Conservation (phyloP, 352 stramenopile genomes). For the Phytophthora sp. region DNA sequence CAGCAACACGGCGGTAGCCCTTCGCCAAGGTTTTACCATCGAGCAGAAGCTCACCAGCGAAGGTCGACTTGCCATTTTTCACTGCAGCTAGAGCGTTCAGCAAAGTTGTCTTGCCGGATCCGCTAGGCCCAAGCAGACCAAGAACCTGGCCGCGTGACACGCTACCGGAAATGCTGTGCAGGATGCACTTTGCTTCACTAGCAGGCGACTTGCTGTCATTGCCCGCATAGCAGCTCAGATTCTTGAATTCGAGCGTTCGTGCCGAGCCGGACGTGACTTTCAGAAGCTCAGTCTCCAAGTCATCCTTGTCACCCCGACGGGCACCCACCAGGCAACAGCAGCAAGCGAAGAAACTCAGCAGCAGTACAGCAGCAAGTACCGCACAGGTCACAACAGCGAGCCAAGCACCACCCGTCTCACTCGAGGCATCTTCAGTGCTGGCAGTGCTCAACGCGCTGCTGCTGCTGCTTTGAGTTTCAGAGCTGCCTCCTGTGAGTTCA, state of each 20-base stretch:
- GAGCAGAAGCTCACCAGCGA: constrained; percentile 65
- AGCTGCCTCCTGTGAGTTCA: constrained; percentile 32
- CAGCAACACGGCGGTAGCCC: constrained; percentile 75
- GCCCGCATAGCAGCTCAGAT: constrained; percentile 58
- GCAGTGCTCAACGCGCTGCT: constrained; percentile 21
- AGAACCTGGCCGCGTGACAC: constrained; percentile 68
- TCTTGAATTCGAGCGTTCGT: constrained; percentile 58
- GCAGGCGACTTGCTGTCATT: neutral
- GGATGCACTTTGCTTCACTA: constrained; percentile 44
- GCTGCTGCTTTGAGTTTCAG: neutral
- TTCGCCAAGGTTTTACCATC: constrained; percentile 61
- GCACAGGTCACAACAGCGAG: constrained; percentile 24
- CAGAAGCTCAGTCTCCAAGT: constrained; percentile 49
- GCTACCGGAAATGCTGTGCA: constrained; percentile 65
- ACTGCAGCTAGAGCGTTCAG: constrained; percentile 79
- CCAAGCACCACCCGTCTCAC: neutral
- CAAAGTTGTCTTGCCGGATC: constrained; percentile 86
- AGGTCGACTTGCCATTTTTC: constrained; percentile 61
- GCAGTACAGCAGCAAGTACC: constrained; percentile 6
- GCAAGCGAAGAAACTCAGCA: constrained; percentile 18
- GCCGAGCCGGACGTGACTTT: constrained; percentile 50
- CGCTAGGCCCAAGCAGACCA: constrained; percentile 74
- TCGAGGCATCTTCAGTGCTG: constrained; percentile 4
- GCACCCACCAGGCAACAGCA: constrained; percentile 17
- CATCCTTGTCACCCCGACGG: constrained; percentile 2